Base-by-base conservation (phyloP, 805 yeast species). In the Wickerhamiella vanderwaltii region DNA sequence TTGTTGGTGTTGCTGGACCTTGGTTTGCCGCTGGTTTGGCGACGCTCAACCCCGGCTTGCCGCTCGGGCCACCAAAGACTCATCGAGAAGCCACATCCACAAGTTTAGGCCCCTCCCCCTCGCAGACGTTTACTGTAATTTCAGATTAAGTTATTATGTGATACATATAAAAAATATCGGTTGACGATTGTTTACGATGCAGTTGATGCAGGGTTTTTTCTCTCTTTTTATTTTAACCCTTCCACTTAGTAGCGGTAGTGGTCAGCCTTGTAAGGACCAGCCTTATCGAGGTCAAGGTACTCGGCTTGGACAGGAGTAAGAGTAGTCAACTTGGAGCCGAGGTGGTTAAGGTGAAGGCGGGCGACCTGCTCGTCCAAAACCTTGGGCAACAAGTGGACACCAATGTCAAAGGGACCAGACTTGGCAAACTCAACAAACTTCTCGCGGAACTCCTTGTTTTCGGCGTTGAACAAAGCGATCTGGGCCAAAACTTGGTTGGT, bases 401-500 rank as follows among this genome's bases (percentile, higher is more conserved):
- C 95, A 54, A 82, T 68, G 52, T 72, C 75, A 70, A 86, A 91
- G 59, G 87, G 80, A 63, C 93, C 95, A 54, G 91, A 75, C 73
- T 82, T 83, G 64, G 83, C 73, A 67, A 91, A 88, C 75, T 88
- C 97, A 51, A 84, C 79, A 69, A 67, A 79, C 65, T 78, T 66
- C 51, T 72, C 57, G 69, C 82, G 80, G 84, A 91, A 88, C 50
- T 62, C 76, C 47, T 64, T 69, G 71, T 88, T 86, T 51, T 79
- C 61, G 59, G 93, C 77, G 68, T 86, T 88, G 93, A 73, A 88
- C 64, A 87, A 72, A 59, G 96, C 97, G 61, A 87, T 88, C 74
- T 88, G 98, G 58, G 98, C 98, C 64, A 88, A 75, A 52, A 88
- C 97, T 75, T 88, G 98, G 83, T 88, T 88, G 59, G 96, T 84